A percentile compares a stretch with the other conserved stretches of the same genome.
Evolutionary conservation across 495 filamentous ascomycete genomes (phyloP).

Genomic region (Penicillium verhagenii): DNA sequence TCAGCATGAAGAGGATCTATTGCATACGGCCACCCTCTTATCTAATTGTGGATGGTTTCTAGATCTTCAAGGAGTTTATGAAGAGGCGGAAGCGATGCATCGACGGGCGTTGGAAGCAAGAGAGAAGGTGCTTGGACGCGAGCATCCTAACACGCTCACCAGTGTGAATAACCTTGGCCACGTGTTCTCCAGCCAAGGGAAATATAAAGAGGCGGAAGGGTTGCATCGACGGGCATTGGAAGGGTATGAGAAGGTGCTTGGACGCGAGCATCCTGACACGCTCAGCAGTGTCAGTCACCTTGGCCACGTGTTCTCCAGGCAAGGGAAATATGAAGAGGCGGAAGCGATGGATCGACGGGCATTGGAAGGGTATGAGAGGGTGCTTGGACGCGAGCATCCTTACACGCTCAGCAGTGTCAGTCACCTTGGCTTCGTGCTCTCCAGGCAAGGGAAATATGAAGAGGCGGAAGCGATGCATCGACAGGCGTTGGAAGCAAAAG

Average conservation of each 20-base stretch:
- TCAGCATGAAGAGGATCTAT: constrained; percentile 4
- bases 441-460: not conserved
- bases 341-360: not conserved
- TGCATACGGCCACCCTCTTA: constrained; percentile 2
- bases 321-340: constrained; percentile 3
- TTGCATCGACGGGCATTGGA: too few relatives aligned
- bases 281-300: too few relatives aligned
- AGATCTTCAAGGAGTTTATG: constrained; percentile 15
- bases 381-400: not conserved
- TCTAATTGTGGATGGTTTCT: constrained; percentile 9
- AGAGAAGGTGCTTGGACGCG: constrained; percentile 29
- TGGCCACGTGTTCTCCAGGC: not conserved
- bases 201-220: not conserved
- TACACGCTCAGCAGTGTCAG: not conserved
- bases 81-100: constrained; percentile 27
- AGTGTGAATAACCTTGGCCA: constrained; percentile 33
- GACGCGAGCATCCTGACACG: too few relatives aligned
- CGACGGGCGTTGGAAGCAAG: constrained; percentile 15
- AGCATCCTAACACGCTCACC: constrained; percentile 41
- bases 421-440: not conserved
- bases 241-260: too few relatives aligned
- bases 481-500: not conserved
- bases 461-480: not conserved
- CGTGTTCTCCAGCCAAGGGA: not conserved
- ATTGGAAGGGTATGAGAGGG: not conserved